Conservation (phyloP, 2,329 filamentous ascomycete species). For the Cadophora sp. region DNA sequence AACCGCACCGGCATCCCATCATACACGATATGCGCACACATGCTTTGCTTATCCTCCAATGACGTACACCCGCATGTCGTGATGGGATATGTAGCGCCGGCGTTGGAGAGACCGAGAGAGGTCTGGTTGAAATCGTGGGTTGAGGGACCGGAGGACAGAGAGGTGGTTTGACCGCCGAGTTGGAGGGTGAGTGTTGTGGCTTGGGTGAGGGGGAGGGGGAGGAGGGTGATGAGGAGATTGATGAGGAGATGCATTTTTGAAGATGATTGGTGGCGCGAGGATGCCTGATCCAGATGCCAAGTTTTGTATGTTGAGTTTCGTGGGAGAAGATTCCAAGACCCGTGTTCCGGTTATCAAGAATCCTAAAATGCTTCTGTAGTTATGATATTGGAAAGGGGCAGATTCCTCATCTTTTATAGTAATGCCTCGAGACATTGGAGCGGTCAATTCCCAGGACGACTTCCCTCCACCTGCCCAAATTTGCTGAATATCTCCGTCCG, state of each 20-base stretch:
- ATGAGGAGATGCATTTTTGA: not conserved
- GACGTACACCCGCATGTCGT: conserved; percentile 6
- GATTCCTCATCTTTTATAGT: not conserved
- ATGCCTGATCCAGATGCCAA: no score
- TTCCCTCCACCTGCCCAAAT: not conserved
- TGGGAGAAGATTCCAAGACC: no score
- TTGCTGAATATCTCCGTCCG: not conserved
- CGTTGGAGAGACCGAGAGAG: not conserved
- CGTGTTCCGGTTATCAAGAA: no score
- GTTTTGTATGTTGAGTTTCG: no score
- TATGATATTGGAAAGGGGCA: not conserved
- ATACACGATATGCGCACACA: conserved; percentile 2
- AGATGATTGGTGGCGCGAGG: not conserved
- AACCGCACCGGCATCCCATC: not conserved
- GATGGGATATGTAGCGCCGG: not conserved
- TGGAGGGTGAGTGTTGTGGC: conserved; percentile 7
- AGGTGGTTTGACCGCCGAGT: conserved; percentile 2
- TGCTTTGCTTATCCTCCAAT: conserved; percentile 7
- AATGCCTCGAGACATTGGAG: not conserved
- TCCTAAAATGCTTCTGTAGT: no score
- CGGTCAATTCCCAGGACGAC: not conserved
- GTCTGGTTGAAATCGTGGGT: not conserved
- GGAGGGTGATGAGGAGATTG: not conserved
- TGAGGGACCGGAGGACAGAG: not conserved
- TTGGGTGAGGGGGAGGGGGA: not conserved